Evolutionary conservation across 148 eudicot species (phyloP), one percentile per base, ranked within the genome.

Genomic region (Linanthus parryae): DNA sequence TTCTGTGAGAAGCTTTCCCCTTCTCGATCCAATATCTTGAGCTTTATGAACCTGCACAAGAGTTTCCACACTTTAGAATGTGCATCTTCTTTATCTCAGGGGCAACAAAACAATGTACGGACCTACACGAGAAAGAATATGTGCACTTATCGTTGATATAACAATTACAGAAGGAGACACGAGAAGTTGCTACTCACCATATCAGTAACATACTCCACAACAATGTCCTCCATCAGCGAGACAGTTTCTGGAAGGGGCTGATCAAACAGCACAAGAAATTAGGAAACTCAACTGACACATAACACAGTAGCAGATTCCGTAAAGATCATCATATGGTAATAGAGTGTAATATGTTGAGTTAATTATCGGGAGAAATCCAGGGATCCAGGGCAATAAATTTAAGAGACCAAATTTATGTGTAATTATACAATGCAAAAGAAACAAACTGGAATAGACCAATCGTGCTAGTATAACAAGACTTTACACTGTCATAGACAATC

Each of bases 161-260:
- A n/a, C 45, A 2, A 16, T 17, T 23, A 42, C 10, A 15, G 11
- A 51, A 33, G 10, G 18, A 24, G 6, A 5, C 8, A 25, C 24
- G 24, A 35, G 29, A n/a, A 58, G 21, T 21, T 47, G 19, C 6
- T 25, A 48, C 94, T 79, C 61, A 84, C 98, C 80, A 92, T 17
- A 73, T 92, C 96, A 4, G 94, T 92, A 28, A 92, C 94, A 72
- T 92, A 92, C 60, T 92, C 98, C 61, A 92, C 90, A 18, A 84
- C 96, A 63, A 92, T 92, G 72, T 92, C 98, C 74, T 92, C 98
- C 66, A 87, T 63, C 62, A 92, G 94, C 9, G 94, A 79, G 58
- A 92, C 94, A 39, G 94, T 74, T 71, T 92, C 98, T 9, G 96
- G 98, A 67, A 92, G 87, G 17, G 96, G 96, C 98, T 92, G 78